Conservation (phyloP, 495 filamentous ascomycete species). For the Xylaria castorea region DNA sequence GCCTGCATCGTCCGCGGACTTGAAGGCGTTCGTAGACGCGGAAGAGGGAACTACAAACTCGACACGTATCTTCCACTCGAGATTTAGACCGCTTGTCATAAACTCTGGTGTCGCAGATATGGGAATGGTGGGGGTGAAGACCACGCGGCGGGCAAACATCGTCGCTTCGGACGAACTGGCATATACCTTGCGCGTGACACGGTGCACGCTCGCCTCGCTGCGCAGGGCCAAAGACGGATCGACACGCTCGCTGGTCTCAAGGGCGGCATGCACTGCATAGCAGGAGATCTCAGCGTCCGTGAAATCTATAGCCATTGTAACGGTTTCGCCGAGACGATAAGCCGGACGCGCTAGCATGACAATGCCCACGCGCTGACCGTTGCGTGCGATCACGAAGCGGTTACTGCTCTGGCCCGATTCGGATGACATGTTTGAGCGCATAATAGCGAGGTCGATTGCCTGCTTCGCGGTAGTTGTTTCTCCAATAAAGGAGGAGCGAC, state of each 20-base stretch:
- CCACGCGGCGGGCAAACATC: constrained; percentile 75
- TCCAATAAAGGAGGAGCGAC: constrained; percentile 56
- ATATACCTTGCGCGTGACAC: constrained; percentile 83
- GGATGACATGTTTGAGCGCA: constrained; percentile 70
- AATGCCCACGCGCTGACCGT: constrained; percentile 82
- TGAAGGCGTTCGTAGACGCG: constrained; percentile 25
- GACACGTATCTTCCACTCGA: constrained; percentile 85
- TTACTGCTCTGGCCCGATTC: constrained; percentile 73
- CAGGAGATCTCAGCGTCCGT: constrained; percentile 72
- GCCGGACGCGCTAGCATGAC: constrained; percentile 89
- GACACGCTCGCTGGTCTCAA: constrained; percentile 83
- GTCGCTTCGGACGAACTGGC: constrained; percentile 79
- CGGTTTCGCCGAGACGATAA: constrained; percentile 86
- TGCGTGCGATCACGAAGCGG: constrained; percentile 92
- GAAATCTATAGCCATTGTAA: constrained; percentile 85
- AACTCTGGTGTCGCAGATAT: constrained; percentile 83
- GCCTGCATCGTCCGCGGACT: constrained; percentile 22
- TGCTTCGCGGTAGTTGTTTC: constrained; percentile 70
- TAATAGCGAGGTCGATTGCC: constrained; percentile 88
- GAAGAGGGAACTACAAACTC: constrained; percentile 79
- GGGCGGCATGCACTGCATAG: constrained; percentile 75
- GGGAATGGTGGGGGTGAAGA: constrained; percentile 83
- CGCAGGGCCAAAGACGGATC: constrained; percentile 81
- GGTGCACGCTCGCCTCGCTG: constrained; percentile 78
- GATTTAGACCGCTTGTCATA: constrained; percentile 80